A percentile compares a stretch with the other conserved stretches of the same genome.
Conservation (phyloP, 805 yeast species). For the Candida silvicultrix region DNA sequence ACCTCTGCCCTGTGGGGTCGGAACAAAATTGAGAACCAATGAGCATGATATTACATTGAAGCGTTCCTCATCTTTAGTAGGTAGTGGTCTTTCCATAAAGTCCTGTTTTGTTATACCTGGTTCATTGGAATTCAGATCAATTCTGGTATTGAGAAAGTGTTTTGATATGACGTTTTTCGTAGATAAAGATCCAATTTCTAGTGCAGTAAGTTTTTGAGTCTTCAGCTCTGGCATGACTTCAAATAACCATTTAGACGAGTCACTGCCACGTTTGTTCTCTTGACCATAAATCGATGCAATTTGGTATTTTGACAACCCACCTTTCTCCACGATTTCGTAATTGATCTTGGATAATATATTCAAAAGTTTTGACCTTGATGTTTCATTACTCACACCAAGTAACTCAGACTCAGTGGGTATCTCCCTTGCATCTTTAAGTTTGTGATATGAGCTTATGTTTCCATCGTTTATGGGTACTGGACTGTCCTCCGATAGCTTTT, state of each 20-base stretch:
- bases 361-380: slow-evolving; percentile 16
- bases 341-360: slow-evolving; percentile 46
- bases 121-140: slow-evolving; percentile 79
- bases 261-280: slow-evolving; percentile 74
- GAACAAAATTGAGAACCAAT: slow-evolving; percentile 83
- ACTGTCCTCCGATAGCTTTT: slow-evolving; percentile 21
- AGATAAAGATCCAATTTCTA: slow-evolving; percentile 83
- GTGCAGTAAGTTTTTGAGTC: slow-evolving; percentile 30
- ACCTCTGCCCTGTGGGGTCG: slow-evolving; percentile 65
- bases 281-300: slow-evolving; percentile 86
- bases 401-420: slow-evolving; percentile 14
- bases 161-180: slow-evolving; percentile 59
- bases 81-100: slow-evolving; percentile 72
- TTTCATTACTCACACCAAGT: slow-evolving; percentile 8
- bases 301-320: slow-evolving; percentile 79
- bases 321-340: slow-evolving; percentile 54
- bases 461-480: slow-evolving; percentile 17
- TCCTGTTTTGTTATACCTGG: slow-evolving; percentile 71
- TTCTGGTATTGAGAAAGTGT: slow-evolving; percentile 35
- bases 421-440: not conserved
- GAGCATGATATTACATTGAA: slow-evolving; percentile 77
- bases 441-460: slow-evolving; percentile 14
- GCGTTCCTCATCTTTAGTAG: slow-evolving; percentile 34
- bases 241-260: slow-evolving; percentile 77
- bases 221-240: slow-evolving; percentile 52